Conservation (phyloP, 441 rosid genomes). For the Eruca vesicaria region DNA sequence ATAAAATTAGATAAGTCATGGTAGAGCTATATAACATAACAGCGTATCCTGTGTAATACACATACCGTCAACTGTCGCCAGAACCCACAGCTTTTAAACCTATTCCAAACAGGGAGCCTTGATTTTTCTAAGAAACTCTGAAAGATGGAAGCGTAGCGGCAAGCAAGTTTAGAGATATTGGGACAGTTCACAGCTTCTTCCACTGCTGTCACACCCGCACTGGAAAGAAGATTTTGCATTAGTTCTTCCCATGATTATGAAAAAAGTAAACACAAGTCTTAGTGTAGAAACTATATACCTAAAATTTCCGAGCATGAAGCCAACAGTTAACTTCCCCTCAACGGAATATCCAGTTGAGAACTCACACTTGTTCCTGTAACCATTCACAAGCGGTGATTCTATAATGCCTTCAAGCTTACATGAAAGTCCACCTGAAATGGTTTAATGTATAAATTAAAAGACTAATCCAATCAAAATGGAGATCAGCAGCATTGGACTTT, state of each 20-base stretch:
- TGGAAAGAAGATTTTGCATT: conserved; percentile 32
- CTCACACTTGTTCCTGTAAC: conserved; percentile 97
- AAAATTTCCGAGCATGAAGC: conserved; percentile 91
- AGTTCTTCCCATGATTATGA: conserved; percentile 8
- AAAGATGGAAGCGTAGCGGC: conserved; percentile 73
- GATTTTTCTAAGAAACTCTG: conserved; percentile 77
- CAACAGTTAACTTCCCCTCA: conserved; percentile 79
- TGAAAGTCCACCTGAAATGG: conserved; percentile 77
- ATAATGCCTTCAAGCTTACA: conserved; percentile 82
- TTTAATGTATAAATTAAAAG: conserved; percentile 2
- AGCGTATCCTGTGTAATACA: conserved; percentile 12
- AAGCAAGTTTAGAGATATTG: conserved; percentile 75
- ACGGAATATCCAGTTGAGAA: conserved; percentile 89
- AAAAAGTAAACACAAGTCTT: conserved; percentile 5
- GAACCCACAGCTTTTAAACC: conserved; percentile 82
- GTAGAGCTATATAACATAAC: conserved; percentile 21
- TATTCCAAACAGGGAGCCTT: conserved; percentile 83
- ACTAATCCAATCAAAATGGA: neutral
- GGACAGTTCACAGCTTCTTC: conserved; percentile 90
- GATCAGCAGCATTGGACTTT: neutral
- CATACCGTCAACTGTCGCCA: conserved; percentile 95
- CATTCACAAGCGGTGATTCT: conserved; percentile 76
- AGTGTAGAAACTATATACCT: conserved; percentile 46
- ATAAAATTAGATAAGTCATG: neutral
- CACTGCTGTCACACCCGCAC: conserved; percentile 96